Evolutionary conservation across 2,329 filamentous ascomycete genomes (phyloP), one percentile per base, ranked within the genome.

Genomic region (Stachybotrys elegans): DNA sequence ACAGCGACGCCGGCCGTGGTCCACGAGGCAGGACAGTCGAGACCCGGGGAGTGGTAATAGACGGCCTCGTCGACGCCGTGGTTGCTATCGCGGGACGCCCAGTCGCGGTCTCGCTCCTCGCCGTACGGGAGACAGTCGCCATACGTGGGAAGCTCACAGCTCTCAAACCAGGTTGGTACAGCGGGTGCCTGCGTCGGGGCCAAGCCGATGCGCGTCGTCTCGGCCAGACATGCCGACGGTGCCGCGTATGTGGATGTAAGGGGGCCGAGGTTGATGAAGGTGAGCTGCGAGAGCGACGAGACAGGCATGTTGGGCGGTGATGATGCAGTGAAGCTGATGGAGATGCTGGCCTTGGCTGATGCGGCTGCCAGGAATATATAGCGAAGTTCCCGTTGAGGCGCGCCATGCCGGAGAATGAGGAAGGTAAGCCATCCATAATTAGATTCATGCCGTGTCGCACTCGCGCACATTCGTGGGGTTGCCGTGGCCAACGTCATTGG

Each of bases 201-300:
- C 13, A 40, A 13, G 38, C 20, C 38, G 38, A 40, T 23, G 22
- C 22, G 22, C 22, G n/a, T 21, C 19, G n/a, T 17, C 13, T 29
- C 23, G 22, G 38, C 29, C 6, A 23, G 22, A 17, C 38, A 40
- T 9, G 38, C 38, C 13, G 38, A n/a, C 11, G 38, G 38, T 17
- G 38, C 20, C 8, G 38, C 17, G 22, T 19, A 40, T 22, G 38
- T 40, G 38, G 38, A 27, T 22, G 38, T 40, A 23, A 40, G 38
- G 17, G 38, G 22, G 19, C 38, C 38, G 22, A 40, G 38, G 38
- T 40, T 40, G 38, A 40, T 23, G 23, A 40, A 40, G 38, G 22
- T 16, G 14, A 40, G n/a, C 14, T 40, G 22, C 13, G 22, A 40
- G 38, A 40, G 38, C 12, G 22, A 22, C 13, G 38, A 27, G 22